Conservation (phyloP, 164 flowering plant species). For the Umbilicus rupestris region DNA sequence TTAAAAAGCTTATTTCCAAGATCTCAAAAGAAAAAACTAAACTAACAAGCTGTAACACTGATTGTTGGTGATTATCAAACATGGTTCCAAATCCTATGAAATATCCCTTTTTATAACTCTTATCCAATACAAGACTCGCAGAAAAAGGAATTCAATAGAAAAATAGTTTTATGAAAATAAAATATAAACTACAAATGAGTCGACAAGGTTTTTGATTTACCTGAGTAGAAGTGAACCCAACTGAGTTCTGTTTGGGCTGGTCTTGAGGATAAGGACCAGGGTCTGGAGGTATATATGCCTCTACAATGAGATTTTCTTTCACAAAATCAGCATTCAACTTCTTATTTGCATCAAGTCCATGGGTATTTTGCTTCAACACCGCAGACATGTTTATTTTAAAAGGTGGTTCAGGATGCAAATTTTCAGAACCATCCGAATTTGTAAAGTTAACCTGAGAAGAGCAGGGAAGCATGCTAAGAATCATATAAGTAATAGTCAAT, state of each 20-base stretch:
- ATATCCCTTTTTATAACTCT: neutral
- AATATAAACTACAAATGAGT: neutral
- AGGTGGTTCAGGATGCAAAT: conserved; percentile 56
- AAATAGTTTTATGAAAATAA: neutral
- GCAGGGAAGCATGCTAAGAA: neutral
- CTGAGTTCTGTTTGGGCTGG: conserved; percentile 86
- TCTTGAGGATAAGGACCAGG: conserved; percentile 99
- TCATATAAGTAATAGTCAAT: neutral
- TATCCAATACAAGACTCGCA: neutral
- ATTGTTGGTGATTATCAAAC: neutral
- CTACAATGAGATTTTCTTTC: conserved; percentile 60
- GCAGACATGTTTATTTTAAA: conserved; percentile 68
- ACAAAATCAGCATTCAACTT: conserved; percentile 28
- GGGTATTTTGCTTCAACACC: conserved; percentile 36
- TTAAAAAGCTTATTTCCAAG: neutral
- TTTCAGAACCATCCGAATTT: conserved; percentile 64
- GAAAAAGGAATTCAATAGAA: neutral
- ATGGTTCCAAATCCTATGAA: neutral
- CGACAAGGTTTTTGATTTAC: conserved; percentile 18
- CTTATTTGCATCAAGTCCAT: conserved; percentile 57
- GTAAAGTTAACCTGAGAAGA: conserved; percentile 52
- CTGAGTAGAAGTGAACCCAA: conserved; percentile 93
- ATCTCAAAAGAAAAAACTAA: no score
- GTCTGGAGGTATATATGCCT: conserved; percentile 82
- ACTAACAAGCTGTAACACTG: neutral